Percentiles rank a stretch among this genome's conserved stretches.
Conservation (phyloP, 306 rosid genomes). For the Glycine latifolia region DNA sequence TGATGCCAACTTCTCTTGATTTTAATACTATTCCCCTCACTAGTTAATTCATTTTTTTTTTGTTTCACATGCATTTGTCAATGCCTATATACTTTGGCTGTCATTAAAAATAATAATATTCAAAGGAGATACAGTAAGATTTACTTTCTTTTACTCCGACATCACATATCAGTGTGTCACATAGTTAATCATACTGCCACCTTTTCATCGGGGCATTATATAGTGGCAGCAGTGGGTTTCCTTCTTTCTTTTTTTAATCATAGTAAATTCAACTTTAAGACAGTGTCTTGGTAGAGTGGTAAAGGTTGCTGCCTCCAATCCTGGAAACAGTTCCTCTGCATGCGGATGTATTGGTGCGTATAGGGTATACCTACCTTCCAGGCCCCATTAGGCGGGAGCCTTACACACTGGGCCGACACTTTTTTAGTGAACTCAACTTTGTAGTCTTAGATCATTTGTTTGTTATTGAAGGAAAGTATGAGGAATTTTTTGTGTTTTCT, state of each 20-base stretch:
- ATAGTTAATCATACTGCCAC: slow-evolving; percentile 1
- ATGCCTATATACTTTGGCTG: neutral
- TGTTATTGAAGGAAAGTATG: neutral
- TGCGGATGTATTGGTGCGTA: too few species aligned
- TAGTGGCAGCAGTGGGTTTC: neutral
- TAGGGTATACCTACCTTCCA: too few species aligned
- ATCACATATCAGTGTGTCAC: neutral
- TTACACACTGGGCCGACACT: neutral
- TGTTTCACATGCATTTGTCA: slow-evolving; percentile 21
- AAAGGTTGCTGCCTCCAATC: too few species aligned
- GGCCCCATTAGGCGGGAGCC: neutral
- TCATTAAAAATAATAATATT: neutral
- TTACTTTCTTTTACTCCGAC: neutral
- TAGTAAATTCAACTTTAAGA: too few species aligned
- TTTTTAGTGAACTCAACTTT: neutral
- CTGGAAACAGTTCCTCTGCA: too few species aligned
- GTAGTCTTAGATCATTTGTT: slow-evolving; percentile 19
- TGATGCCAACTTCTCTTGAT: slow-evolving; percentile 1
- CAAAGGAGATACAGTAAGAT: slow-evolving; percentile 10
- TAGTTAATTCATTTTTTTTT: neutral
- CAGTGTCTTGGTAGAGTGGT: too few species aligned
- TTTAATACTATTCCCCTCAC: slow-evolving; percentile 6
- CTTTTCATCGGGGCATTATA: slow-evolving; percentile 29
- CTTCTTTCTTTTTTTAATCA: too few species aligned
- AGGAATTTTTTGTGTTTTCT: slow-evolving; percentile 10